phyloP scores from a whole-genome alignment of 495 filamentous ascomycete species.

The Copromyces sp. region DNA sequence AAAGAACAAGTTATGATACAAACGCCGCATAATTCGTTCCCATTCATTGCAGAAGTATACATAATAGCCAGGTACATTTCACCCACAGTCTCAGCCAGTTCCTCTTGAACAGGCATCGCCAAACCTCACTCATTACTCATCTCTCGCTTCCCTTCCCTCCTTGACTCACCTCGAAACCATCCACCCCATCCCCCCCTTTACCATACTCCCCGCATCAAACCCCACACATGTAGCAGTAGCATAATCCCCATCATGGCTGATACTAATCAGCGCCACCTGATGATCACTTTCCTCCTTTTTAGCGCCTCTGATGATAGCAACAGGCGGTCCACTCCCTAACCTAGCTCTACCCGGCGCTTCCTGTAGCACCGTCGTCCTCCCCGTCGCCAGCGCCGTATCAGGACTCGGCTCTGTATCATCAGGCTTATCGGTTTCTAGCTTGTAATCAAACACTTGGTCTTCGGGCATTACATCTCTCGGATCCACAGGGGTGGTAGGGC shows the following conservation, averaged over 20 bases:
- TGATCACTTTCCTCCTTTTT: background rate
- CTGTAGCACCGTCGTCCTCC: background rate
- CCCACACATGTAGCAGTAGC: conserved; percentile 24
- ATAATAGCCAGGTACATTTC: too few relatives aligned
- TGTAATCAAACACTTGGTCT: background rate
- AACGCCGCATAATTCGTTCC: too few relatives aligned
- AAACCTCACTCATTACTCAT: background rate
- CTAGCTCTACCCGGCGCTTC: background rate
- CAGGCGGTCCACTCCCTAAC: conserved; percentile 7
- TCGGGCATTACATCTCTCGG: background rate
- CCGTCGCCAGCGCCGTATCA: background rate
- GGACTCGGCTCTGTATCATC: background rate
- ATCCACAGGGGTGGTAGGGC: background rate
- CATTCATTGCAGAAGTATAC: too few relatives aligned
- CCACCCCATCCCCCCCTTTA: background rate
- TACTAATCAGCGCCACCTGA: conserved; percentile 22
- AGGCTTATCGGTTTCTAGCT: background rate
- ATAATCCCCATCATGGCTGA: conserved; percentile 29
- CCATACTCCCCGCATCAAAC: conserved; percentile 3
- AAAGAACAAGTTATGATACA: too few relatives aligned
- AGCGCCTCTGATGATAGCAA: conserved; percentile 15
- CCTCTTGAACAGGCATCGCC: too few relatives aligned
- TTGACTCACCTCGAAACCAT: background rate
- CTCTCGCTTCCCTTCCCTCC: background rate
- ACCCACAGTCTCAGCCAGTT: too few relatives aligned